A percentile compares a stretch with the other conserved stretches of the same genome.
phyloP scores from a whole-genome alignment of 768 basidiomycete species.

The Leccinum aurantiacum region DNA sequence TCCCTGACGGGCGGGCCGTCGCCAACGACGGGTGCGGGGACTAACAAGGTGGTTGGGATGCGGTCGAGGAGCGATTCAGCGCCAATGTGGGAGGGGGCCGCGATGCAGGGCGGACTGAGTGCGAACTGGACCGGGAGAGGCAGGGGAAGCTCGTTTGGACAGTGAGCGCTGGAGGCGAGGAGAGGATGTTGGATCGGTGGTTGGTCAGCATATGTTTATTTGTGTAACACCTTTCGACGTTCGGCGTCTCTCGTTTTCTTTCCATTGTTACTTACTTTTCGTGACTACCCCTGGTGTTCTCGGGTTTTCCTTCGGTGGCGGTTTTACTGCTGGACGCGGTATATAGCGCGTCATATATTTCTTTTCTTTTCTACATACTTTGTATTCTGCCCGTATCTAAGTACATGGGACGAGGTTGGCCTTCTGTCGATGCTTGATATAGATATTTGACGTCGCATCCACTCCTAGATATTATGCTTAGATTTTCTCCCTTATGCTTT shows the following conservation, averaged over 20 bases:
- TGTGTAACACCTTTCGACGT: conserved; percentile 18
- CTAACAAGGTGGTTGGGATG: conserved; percentile 20
- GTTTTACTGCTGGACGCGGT: not conserved
- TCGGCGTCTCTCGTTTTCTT: conserved; percentile 25
- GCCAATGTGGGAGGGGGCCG: conserved; percentile 21
- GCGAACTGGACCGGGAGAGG: conserved; percentile 31
- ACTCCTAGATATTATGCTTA: not conserved
- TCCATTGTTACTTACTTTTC: not conserved
- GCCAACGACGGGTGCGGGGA: conserved; percentile 13
- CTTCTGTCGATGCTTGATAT: not conserved
- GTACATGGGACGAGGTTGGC: not conserved
- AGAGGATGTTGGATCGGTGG: not conserved
- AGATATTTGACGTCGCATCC: not conserved
- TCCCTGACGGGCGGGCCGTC: conserved; percentile 17
- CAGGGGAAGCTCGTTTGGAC: conserved; percentile 29
- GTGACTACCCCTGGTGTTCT: not conserved
- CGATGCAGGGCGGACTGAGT: conserved; percentile 24
- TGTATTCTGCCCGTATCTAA: not conserved
- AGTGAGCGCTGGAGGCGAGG: conserved; percentile 13
- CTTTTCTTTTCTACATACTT: not conserved
- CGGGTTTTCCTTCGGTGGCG: not conserved
- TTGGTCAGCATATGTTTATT: not conserved
- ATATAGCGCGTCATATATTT: not conserved
- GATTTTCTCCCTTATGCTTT: not conserved
- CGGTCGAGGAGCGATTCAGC: conserved; percentile 28